Conservation (phyloP, 2,329 filamentous ascomycete genomes). For the Meredithiella fracta region DNA sequence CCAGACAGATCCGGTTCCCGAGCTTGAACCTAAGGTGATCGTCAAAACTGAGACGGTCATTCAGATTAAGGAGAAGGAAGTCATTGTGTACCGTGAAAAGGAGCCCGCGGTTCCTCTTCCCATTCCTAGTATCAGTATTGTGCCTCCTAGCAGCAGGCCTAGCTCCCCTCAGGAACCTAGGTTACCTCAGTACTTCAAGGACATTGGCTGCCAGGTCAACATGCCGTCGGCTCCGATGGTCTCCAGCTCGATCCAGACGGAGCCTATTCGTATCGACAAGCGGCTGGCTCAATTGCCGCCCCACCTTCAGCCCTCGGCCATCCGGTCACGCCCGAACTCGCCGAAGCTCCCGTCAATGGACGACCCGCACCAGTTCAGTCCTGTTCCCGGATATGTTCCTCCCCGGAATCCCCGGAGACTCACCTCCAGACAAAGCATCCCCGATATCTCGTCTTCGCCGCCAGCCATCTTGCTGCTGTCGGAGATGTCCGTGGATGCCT, state of each 20-base stretch:
- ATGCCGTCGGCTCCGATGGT: constrained; percentile 23
- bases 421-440: constrained; percentile 27
- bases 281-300: constrained; percentile 57
- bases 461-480: constrained; percentile 19
- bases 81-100: constrained; percentile 18
- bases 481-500: constrained; percentile 42
- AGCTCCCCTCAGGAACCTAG: constrained; percentile 56
- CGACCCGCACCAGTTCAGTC: constrained; percentile 30
- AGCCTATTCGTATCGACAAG: constrained; percentile 73
- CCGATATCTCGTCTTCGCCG: constrained; percentile 37
- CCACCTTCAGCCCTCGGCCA: constrained; percentile 63
- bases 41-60: not conserved
- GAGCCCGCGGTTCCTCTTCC: constrained; percentile 23
- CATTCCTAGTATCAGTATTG: constrained; percentile 79
- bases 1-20: constrained; percentile 38
- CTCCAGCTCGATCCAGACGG: constrained; percentile 50
- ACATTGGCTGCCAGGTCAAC: constrained; percentile 65
- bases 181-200: constrained; percentile 68
- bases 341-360: constrained; percentile 25
- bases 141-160: constrained; percentile 75
- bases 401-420: constrained; percentile 45
- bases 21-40: constrained; percentile 16
- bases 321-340: constrained; percentile 44
- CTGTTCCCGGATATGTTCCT: constrained; percentile 36
- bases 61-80: constrained; percentile 17